Evolutionary conservation across 441 rosid genomes (phyloP).

Genomic region (Adansonia gregorii): DNA sequence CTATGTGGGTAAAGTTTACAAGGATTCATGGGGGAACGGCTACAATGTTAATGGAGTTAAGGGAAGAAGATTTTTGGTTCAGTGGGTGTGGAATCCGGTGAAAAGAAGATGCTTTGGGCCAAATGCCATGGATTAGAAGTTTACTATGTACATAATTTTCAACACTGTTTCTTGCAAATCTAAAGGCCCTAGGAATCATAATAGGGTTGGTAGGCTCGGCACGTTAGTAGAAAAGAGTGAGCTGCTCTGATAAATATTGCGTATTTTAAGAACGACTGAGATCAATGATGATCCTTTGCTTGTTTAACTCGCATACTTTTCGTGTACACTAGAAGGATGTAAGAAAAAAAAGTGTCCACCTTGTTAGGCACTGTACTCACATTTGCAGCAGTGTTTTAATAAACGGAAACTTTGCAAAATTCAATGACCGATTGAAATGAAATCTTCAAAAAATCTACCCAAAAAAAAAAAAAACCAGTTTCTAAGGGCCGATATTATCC

Average conservation of each 20-base stretch:
- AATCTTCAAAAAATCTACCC: too few relatives aligned
- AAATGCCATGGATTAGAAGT: constrained; percentile 46
- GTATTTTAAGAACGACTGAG: background rate
- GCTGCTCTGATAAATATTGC: too few relatives aligned
- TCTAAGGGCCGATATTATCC: too few relatives aligned
- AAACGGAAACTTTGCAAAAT: too few relatives aligned
- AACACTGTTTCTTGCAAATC: background rate
- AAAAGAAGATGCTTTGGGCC: constrained; percentile 63
- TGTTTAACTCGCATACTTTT: background rate
- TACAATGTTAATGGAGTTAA: constrained; percentile 59
- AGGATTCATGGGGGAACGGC: constrained; percentile 54
- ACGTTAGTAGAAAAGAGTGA: constrained; percentile 1
- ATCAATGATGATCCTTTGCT: constrained; percentile 10
- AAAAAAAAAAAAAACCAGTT: background rate
- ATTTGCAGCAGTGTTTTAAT: constrained; percentile 28
- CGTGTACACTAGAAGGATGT: background rate
- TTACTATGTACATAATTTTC: background rate
- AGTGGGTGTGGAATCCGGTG: constrained; percentile 60
- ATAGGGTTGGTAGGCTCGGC: background rate
- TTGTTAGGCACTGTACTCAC: background rate
- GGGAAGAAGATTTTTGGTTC: constrained; percentile 57
- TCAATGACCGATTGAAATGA: too few relatives aligned
- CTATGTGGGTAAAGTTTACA: constrained; percentile 50
- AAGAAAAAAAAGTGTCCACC: background rate
- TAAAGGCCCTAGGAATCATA: background rate